phyloP scores from a whole-genome alignment of 805 yeast genomes.

The Metschnikowia koreensis region DNA sequence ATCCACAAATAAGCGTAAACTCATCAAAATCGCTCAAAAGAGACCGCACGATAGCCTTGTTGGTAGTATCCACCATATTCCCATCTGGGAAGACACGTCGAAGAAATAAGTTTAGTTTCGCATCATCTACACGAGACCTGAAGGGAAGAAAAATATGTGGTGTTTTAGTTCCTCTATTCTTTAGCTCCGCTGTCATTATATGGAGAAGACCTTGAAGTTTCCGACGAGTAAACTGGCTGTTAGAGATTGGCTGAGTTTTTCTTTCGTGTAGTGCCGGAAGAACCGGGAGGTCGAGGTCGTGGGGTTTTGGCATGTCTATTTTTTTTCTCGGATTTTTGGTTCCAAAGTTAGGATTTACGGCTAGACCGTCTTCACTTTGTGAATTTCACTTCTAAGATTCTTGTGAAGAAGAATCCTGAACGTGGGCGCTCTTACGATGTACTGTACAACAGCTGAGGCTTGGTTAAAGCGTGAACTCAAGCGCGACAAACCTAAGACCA shows the following conservation, averaged over 20 bases:
- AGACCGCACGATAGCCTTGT: slow-evolving; percentile 38
- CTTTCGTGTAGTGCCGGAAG: slow-evolving; percentile 12
- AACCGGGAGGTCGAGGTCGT: slow-evolving; percentile 17
- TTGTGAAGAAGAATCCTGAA: no score
- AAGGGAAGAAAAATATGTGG: slow-evolving; percentile 78
- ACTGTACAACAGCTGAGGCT: no score
- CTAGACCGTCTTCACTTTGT: not conserved
- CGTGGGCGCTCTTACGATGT: no score
- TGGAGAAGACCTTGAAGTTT: slow-evolving; percentile 68
- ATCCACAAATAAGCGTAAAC: slow-evolving; percentile 66
- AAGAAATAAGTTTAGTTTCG: slow-evolving; percentile 56
- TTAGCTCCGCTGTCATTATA: slow-evolving; percentile 67
- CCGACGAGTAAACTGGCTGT: slow-evolving; percentile 54
- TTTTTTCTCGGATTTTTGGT: not conserved
- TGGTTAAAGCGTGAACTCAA: no score
- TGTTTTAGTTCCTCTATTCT: slow-evolving; percentile 55
- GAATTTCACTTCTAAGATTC: no score
- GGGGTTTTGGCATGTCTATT: slow-evolving; percentile 1
- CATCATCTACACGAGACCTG: slow-evolving; percentile 65
- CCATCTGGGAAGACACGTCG: slow-evolving; percentile 60
- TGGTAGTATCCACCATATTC: slow-evolving; percentile 30
- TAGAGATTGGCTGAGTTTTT: slow-evolving; percentile 12
- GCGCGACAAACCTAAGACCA: no score
- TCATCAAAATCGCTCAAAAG: slow-evolving; percentile 56
- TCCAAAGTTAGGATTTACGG: no score